phyloP scores from a whole-genome alignment of 2,329 filamentous ascomycete species.

The Trichoderma sp. region DNA sequence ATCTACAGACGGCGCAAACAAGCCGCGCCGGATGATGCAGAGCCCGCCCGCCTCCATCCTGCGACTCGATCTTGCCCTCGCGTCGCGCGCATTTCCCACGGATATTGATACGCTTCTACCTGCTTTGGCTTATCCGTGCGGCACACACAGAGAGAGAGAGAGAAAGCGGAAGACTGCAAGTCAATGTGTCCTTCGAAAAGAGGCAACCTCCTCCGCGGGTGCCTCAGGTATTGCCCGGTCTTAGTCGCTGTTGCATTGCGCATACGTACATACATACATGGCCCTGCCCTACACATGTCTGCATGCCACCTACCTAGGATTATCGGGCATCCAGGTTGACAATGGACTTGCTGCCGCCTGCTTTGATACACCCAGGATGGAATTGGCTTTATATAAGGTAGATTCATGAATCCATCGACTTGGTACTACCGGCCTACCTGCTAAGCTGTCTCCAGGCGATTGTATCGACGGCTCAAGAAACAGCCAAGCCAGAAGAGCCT shows the following conservation, averaged over 20 bases:
- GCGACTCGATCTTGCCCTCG: constrained; percentile 9
- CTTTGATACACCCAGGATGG: neutral
- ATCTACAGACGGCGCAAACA: constrained; percentile 21
- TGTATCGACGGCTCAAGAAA: neutral
- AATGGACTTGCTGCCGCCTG: too few species aligned
- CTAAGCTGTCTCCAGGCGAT: neutral
- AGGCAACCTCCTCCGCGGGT: neutral
- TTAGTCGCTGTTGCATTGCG: too few species aligned
- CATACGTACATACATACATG: too few species aligned
- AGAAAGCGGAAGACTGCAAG: neutral
- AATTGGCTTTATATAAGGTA: neutral
- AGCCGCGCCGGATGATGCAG: neutral
- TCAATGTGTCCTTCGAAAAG: neutral
- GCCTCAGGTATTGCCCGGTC: too few species aligned
- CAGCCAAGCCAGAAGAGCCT: neutral
- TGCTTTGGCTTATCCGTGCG: neutral
- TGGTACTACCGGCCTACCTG: too few species aligned
- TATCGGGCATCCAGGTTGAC: too few species aligned
- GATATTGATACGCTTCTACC: neutral
- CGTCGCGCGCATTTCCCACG: constrained; percentile 4
- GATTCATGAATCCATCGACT: too few species aligned
- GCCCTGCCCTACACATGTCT: too few species aligned
- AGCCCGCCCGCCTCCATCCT: constrained; percentile 2
- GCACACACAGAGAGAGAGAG: neutral
- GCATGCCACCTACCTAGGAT: too few species aligned